Conservation (phyloP, 306 rosid species). For the barrel medic (Medicago truncatula) region MtrunA17r5.0-ANR NC_053042.1:48367001-48367500, state of each 20-base stretch:
- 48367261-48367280: constrained; percentile 34
- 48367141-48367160: not conserved
- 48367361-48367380: too few species aligned
- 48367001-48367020: too few species aligned
- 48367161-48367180: not conserved
- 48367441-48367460: too few species aligned
- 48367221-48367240: not conserved
- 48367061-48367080: not conserved
- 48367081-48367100: not conserved
- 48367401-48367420: too few species aligned
- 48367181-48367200: constrained; percentile 14
- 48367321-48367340: not conserved
- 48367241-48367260: constrained; percentile 23
- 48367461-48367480: too few species aligned
- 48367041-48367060: too few species aligned
- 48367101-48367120: not conserved
- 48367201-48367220: constrained; percentile 30
- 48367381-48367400: too few species aligned
- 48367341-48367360: too few species aligned
- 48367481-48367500: too few species aligned
- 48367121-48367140: not conserved
- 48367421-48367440: too few species aligned
- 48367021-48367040: too few species aligned
- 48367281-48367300: constrained; percentile 24
- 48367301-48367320: constrained; percentile 5